phyloP scores from a whole-genome alignment of 1,139 yeast genomes.

The Nakaseomyces nivariensis region DNA sequence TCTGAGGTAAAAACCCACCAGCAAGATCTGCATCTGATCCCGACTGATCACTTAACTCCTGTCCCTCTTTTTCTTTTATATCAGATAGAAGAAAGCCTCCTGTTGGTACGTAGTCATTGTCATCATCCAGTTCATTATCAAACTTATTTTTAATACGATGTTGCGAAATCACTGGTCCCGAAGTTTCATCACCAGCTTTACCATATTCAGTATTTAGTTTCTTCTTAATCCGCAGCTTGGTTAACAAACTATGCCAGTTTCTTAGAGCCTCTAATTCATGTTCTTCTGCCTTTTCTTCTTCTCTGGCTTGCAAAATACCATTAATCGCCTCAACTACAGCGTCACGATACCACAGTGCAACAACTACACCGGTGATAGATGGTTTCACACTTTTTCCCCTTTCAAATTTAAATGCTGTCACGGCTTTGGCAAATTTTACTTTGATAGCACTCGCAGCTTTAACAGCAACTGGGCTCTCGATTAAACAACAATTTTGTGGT shows the following conservation, averaged over 20 bases:
- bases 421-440: conserved; percentile 80
- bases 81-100: conserved; percentile 19
- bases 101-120: conserved; percentile 8
- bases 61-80: not conserved
- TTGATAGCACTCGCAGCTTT: conserved; percentile 62
- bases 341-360: conserved; percentile 52
- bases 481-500: conserved; percentile 68
- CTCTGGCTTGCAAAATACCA: conserved; percentile 41
- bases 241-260: conserved; percentile 64
- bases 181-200: conserved; percentile 11
- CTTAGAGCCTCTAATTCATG: conserved; percentile 46
- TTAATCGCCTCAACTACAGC: conserved; percentile 53
- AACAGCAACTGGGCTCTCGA: conserved; percentile 45
- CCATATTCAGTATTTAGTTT: conserved; percentile 65
- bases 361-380: conserved; percentile 64
- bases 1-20: conserved; percentile 9
- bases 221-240: conserved; percentile 61
- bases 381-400: conserved; percentile 45
- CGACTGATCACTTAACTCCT: not conserved
- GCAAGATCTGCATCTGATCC: not conserved
- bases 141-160: conserved; percentile 16
- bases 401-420: conserved; percentile 73
- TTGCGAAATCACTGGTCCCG: not conserved
- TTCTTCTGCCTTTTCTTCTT: conserved; percentile 39
- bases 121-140: conserved; percentile 12